Base-by-base conservation (phyloP, 2,329 filamentous ascomycete species). In the Ceratocystis variospora region DNA sequence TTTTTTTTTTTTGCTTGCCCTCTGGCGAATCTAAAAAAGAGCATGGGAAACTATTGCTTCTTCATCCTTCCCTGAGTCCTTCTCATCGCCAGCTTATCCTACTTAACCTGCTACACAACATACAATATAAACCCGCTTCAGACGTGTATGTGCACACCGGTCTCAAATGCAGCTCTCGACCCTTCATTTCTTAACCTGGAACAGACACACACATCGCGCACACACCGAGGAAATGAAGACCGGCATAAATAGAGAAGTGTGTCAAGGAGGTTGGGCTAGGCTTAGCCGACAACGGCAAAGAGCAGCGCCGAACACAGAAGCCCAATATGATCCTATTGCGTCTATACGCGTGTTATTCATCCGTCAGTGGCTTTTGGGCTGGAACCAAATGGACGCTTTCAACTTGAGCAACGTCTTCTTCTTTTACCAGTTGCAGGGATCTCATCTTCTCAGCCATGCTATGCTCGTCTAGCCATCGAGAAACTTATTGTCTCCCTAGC, bases 11-110 rank as follows among this genome's bases (percentile, higher is more conserved):
- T 50, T 50, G n/a, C 46, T 55, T 33, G 10, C 10, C 25, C 53
- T 33, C 53, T 57, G 53, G 17, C 53, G 53, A 33, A 33, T 57
- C 53, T 33, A 57, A 17, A 57, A 57, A 57, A 15, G 25, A 57
- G n/a, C 53, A 33, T 57, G 53, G 53, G 25, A 57, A 33, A 33
- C 53, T 33, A n/a, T 57, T 57, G 6, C 53, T 57, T 57, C 53
- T 57, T 57, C 53, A 57, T 57, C 53, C 53, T 57, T 57, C 53
- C 53, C 22, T 57, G 28, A 33, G 50, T 12, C 17, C 17, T 50
- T 50, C 17, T 50, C 53, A 57, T 33, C 48, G n/a, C 45, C 45
- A 48, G 7, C 48, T 19, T 37, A 37, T 12, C 33, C 33, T 37
- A 37, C 33, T 10, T 37, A 7, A 53, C 48, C 48, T 53, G 48